Conservation (phyloP, 2,329 filamentous ascomycete genomes). For the Chrysoporthe puriensis region DNA sequence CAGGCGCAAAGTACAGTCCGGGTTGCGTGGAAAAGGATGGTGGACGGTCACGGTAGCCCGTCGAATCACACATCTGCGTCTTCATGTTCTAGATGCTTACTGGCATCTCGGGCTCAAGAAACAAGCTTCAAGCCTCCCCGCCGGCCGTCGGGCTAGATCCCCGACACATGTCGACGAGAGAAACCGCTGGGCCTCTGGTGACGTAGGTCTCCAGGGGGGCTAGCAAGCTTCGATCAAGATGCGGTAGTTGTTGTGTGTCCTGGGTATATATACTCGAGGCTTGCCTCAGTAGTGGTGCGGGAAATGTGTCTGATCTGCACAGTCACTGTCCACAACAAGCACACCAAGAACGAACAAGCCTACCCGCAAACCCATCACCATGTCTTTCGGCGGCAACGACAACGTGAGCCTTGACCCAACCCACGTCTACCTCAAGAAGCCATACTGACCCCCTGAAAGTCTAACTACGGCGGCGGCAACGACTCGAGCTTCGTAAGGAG, state of each 20-base stretch:
- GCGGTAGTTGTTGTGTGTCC: neutral
- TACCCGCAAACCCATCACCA: slow-evolving; percentile 34
- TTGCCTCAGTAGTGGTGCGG: neutral
- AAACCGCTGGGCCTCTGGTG: slow-evolving; percentile 6
- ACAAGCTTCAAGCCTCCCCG: slow-evolving; percentile 12
- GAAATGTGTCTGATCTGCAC: neutral
- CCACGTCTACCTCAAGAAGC: slow-evolving; percentile 12
- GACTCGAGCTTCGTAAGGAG: slow-evolving; percentile 27
- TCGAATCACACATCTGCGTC: neutral
- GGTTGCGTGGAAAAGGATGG: neutral
- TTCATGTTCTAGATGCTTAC: neutral
- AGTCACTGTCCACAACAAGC: neutral
- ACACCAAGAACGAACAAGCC: neutral
- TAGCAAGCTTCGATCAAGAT: neutral
- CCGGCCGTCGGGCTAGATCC: neutral
- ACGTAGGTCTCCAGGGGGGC: slow-evolving; percentile 9
- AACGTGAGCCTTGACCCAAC: slow-evolving; percentile 29
- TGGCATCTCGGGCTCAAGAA: slow-evolving; percentile 1
- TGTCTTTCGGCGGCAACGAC: slow-evolving; percentile 54
- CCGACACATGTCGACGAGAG: slow-evolving; percentile 4
- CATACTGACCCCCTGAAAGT: slow-evolving; percentile 31
- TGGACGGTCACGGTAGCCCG: too few species aligned
- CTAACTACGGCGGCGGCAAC: slow-evolving; percentile 35
- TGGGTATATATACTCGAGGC: slow-evolving; percentile 6
- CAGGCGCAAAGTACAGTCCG: neutral